Percentiles rank a stretch among this genome's conserved stretches.
Evolutionary conservation across 1,284 basidiomycete genomes (phyloP).

Genomic region (Heterobasidion irregulare): DNA sequence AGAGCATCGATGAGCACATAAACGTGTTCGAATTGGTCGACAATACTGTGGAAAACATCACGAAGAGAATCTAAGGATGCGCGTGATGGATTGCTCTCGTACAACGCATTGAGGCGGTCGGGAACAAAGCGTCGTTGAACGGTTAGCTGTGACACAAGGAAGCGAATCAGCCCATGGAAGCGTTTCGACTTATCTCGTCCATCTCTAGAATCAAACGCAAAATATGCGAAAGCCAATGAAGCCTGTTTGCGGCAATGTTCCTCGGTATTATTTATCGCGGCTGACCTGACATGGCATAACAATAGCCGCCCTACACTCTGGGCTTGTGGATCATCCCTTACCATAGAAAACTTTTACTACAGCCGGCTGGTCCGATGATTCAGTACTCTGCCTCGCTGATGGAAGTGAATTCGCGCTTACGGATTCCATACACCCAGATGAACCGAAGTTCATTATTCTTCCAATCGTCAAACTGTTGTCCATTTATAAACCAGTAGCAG

Average conservation of each 20-base stretch:
- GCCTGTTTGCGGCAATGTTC: neutral
- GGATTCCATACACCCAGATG: neutral
- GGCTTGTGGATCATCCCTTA: neutral
- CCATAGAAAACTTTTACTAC: neutral
- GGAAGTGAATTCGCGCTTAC: neutral
- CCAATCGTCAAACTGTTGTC: neutral
- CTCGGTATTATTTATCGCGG: neutral
- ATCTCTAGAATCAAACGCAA: neutral
- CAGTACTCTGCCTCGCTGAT: neutral
- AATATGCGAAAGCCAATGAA: neutral
- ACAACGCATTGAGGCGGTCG: neutral
- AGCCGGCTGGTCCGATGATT: neutral
- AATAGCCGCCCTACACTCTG: neutral
- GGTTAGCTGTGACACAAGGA: neutral
- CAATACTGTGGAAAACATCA: neutral
- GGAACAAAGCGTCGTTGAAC: neutral
- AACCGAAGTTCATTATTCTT: neutral
- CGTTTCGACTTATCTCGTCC: neutral
- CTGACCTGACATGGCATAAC: neutral
- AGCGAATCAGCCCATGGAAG: neutral
- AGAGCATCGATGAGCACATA: neutral
- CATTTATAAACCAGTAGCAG: neutral
- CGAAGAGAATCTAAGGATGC: neutral
- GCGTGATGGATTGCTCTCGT: neutral
- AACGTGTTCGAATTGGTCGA: neutral